phyloP scores from a whole-genome alignment of 352 stramenopile genomes.

The Pythium inflatum region DNA sequence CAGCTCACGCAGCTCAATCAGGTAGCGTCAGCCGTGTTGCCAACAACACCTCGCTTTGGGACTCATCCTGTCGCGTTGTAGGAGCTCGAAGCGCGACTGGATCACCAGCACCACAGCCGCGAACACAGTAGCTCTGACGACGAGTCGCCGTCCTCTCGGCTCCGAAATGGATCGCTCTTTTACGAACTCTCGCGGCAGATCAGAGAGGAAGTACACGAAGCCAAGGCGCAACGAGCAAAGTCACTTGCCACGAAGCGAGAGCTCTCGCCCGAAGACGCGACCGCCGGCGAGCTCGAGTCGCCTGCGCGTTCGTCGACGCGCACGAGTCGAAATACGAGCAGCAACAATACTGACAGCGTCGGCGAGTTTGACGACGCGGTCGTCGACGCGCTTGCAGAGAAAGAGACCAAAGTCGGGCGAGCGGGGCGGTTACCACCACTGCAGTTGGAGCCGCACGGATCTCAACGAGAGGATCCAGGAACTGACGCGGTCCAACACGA shows the following conservation, averaged over 20 bases:
- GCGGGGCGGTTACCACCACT: constrained; percentile 13
- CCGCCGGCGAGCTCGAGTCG: background rate
- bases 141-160: constrained; percentile 15
- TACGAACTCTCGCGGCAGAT: constrained; percentile 51
- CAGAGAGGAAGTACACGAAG: constrained; percentile 10
- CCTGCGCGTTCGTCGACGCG: constrained; percentile 17
- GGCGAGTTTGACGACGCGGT: constrained; percentile 11
- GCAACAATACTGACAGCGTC: constrained; percentile 15
- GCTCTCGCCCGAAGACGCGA: background rate
- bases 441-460: constrained; percentile 23
- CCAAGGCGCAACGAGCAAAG: background rate
- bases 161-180: constrained; percentile 49
- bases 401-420: background rate
- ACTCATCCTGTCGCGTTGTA: too few species aligned
- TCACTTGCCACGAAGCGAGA: too few species aligned
- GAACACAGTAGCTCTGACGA: constrained; percentile 5
- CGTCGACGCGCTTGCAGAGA: background rate
- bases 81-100: constrained; percentile 40
- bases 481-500: too few species aligned
- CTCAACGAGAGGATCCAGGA: constrained; percentile 20
- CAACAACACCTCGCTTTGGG: too few species aligned
- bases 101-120: constrained; percentile 11
- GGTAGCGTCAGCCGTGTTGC: too few species aligned
- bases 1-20: constrained; percentile 41
- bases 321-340: constrained; percentile 33